A percentile compares a stretch with the other conserved stretches of the same genome.
phyloP scores from a whole-genome alignment of 345 rosid species.

The Aquilaria yunnanensis region DNA sequence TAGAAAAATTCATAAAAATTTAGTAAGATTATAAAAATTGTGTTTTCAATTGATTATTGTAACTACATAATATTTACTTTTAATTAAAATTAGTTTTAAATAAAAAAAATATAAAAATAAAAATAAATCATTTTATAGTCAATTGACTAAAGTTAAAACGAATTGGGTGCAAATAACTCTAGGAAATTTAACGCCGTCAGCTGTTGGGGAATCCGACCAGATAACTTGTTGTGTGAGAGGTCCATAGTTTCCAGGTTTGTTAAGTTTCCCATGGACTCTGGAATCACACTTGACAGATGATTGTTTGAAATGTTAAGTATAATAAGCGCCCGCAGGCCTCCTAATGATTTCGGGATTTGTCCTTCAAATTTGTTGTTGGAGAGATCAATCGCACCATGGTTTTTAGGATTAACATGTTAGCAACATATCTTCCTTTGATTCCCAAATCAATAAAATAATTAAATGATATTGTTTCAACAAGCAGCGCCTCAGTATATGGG shows the following conservation, averaged over 20 bases:
- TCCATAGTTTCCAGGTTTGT: slow-evolving; percentile 15
- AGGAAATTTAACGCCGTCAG: slow-evolving; percentile 2
- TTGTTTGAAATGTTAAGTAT: slow-evolving; percentile 24
- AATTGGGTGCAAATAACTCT: not conserved
- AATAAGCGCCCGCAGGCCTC: slow-evolving; percentile 13
- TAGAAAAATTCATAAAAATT: too few relatives aligned
- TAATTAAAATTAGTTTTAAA: too few relatives aligned
- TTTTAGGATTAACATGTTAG: too few relatives aligned
- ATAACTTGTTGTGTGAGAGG: slow-evolving; percentile 18
- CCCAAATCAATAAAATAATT: not conserved
- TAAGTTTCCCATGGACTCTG: slow-evolving; percentile 9
- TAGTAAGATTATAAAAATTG: too few relatives aligned
- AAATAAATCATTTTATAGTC: too few relatives aligned
- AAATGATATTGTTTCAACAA: not conserved
- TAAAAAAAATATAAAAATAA: too few relatives aligned
- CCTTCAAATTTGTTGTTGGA: slow-evolving; percentile 15
- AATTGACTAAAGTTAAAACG: too few relatives aligned
- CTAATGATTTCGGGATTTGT: slow-evolving; percentile 14
- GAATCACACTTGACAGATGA: slow-evolving; percentile 5
- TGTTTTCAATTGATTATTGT: too few relatives aligned
- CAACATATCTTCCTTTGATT: slow-evolving; percentile 19
- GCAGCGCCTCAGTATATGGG: not conserved
- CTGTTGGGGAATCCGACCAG: slow-evolving; percentile 14
- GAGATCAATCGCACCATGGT: too few relatives aligned
- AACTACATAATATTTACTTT: too few relatives aligned